phyloP scores from a whole-genome alignment of 371 early-diverging fungal species.

The Mucor plumbeus region DNA sequence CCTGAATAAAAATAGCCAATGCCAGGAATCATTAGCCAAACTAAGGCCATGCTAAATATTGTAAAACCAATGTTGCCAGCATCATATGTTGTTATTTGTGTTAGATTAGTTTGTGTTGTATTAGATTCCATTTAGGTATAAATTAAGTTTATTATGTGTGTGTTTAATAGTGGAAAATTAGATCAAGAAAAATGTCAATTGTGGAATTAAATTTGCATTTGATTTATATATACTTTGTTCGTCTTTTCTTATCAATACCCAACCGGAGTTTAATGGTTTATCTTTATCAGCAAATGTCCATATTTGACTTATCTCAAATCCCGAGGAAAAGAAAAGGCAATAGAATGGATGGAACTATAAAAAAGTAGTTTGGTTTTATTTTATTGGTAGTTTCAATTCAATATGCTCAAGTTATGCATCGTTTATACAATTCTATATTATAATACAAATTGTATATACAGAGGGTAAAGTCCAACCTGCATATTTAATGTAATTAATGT shows the following conservation, averaged over 20 bases:
- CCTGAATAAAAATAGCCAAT: slow-evolving; percentile 92
- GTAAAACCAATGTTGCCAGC: slow-evolving; percentile 76
- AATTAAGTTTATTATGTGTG: background rate
- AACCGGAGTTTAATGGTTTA: slow-evolving; percentile 1
- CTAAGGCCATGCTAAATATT: slow-evolving; percentile 72
- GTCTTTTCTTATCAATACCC: background rate
- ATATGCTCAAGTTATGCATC: too few species aligned
- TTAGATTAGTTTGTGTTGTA: background rate
- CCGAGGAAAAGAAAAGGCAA: background rate
- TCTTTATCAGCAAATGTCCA: background rate
- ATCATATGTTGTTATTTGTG: slow-evolving; percentile 31
- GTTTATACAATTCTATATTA: too few species aligned
- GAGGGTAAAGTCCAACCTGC: too few species aligned
- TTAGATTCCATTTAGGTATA: background rate
- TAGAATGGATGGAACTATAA: background rate
- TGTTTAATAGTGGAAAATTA: background rate
- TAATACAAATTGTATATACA: too few species aligned
- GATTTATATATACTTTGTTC: background rate
- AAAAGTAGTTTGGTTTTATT: too few species aligned
- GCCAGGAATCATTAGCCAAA: slow-evolving; percentile 87
- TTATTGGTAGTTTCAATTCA: background rate
- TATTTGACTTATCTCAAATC: background rate
- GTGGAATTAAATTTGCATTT: background rate
- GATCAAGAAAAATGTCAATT: background rate
- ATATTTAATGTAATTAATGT: too few species aligned